Conservation (phyloP, 768 basidiomycete species). For the Podaxis pistillaris region DNA sequence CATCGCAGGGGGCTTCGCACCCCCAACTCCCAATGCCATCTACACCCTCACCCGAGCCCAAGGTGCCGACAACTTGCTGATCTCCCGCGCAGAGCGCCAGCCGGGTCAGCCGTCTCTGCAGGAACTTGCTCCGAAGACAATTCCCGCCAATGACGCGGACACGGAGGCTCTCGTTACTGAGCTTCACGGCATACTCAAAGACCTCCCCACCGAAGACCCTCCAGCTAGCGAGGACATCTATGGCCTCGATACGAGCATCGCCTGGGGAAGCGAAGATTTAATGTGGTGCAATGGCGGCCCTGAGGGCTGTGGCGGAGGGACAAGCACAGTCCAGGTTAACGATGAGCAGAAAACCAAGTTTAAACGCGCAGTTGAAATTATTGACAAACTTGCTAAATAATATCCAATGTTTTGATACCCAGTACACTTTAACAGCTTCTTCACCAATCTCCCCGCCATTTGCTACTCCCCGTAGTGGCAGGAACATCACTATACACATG, state of each 20-base stretch:
- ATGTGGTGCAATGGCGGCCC: conserved; percentile 64
- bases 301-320: conserved; percentile 55
- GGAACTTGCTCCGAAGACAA: conserved; percentile 39
- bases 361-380: conserved; percentile 65
- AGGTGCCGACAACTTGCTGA: conserved; percentile 33
- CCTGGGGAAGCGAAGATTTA: conserved; percentile 54
- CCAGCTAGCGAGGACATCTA: conserved; percentile 74
- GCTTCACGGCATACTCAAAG: conserved; percentile 58
- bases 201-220: conserved; percentile 52
- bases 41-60: conserved; percentile 46
- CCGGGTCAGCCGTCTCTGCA: conserved; percentile 44
- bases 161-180: conserved; percentile 49
- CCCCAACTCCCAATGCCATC: conserved; percentile 59
- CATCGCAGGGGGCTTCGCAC: conserved; percentile 74
- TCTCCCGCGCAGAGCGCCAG: conserved; percentile 47
- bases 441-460: not conserved
- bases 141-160: conserved; percentile 30
- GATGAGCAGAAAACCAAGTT: conserved; percentile 68
- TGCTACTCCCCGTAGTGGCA: not conserved
- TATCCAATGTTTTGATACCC: not conserved
- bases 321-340: conserved; percentile 46
- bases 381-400: conserved; percentile 42
- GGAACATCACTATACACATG: not conserved
- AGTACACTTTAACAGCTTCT: not conserved
- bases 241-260: conserved; percentile 63